Percentiles rank a stretch among this genome's conserved stretches.
phyloP scores from a whole-genome alignment of 176 grass and related monocot species.

The Tillandsia fasciculata region DNA sequence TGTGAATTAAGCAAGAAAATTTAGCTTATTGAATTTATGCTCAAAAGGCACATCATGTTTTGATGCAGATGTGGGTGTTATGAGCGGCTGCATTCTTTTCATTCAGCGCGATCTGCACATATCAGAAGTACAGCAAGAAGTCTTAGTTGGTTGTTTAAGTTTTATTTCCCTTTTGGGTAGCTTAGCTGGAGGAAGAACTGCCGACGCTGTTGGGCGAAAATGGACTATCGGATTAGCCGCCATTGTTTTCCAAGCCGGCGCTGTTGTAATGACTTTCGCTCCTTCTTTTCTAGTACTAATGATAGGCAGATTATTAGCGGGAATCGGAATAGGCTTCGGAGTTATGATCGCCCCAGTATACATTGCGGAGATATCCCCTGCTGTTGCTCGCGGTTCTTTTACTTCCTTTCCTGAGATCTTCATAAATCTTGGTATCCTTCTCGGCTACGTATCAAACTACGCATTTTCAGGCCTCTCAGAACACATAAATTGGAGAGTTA shows the following conservation, averaged over 20 bases:
- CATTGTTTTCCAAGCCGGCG: slow-evolving; percentile 55
- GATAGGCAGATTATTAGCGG: slow-evolving; percentile 60
- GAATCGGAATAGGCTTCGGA: slow-evolving; percentile 70
- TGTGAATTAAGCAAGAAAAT: background rate
- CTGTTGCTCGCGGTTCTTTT: slow-evolving; percentile 36
- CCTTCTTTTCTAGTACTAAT: slow-evolving; percentile 59
- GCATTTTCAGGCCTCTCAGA: slow-evolving; percentile 62
- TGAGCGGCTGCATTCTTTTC: slow-evolving; percentile 91
- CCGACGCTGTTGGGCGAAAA: slow-evolving; percentile 62
- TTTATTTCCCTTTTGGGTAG: slow-evolving; percentile 81
- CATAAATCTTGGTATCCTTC: slow-evolving; percentile 74
- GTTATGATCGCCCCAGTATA: slow-evolving; percentile 82
- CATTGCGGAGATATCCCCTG: slow-evolving; percentile 77
- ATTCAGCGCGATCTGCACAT: slow-evolving; percentile 78
- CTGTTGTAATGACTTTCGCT: slow-evolving; percentile 58
- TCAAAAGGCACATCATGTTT: background rate
- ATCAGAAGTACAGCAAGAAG: slow-evolving; percentile 79
- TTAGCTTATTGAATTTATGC: background rate
- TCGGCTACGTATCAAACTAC: slow-evolving; percentile 80
- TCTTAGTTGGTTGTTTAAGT: slow-evolving; percentile 73
- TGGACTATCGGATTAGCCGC: slow-evolving; percentile 73
- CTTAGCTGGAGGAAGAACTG: slow-evolving; percentile 57
- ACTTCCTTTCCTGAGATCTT: slow-evolving; percentile 89
- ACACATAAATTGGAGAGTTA: slow-evolving; percentile 70
- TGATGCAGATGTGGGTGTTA: slow-evolving; percentile 60